phyloP scores from a whole-genome alignment of 805 yeast genomes.

The Saturnispora besseyi region DNA sequence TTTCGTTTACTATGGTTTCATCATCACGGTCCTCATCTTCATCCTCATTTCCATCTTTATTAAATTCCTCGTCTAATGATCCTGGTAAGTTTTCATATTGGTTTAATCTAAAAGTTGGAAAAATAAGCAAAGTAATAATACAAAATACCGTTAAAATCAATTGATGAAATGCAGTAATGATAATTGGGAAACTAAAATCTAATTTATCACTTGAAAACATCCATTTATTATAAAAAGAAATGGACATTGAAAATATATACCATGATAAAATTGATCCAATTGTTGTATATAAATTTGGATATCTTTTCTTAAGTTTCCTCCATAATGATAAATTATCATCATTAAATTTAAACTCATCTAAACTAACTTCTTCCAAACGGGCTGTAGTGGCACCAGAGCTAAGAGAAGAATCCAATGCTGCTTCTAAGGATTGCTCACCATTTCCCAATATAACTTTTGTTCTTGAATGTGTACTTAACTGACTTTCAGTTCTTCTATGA shows the following conservation, averaged over 20 bases:
- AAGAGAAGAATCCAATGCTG: background rate
- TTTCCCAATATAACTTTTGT: background rate
- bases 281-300: conserved; percentile 24
- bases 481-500: conserved; percentile 2
- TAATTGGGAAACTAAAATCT: conserved; percentile 73
- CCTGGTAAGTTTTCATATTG: background rate
- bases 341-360: background rate
- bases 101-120: conserved; percentile 42
- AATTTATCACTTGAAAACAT: conserved; percentile 77
- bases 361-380: background rate
- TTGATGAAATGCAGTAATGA: conserved; percentile 83
- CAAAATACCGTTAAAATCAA: conserved; percentile 52
- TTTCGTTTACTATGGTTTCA: background rate
- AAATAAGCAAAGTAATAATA: conserved; percentile 32
- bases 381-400: background rate
- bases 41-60: conserved; percentile 4
- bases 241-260: conserved; percentile 61
- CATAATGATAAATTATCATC: background rate
- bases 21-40: background rate
- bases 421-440: background rate
- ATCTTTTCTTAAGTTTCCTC: conserved; percentile 13
- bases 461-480: conserved; percentile 4
- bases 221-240: conserved; percentile 89
- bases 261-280: conserved; percentile 33
- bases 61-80: background rate